phyloP scores from a whole-genome alignment of 371 early-diverging fungal genomes.

The Lichtheimia ornata region DNA sequence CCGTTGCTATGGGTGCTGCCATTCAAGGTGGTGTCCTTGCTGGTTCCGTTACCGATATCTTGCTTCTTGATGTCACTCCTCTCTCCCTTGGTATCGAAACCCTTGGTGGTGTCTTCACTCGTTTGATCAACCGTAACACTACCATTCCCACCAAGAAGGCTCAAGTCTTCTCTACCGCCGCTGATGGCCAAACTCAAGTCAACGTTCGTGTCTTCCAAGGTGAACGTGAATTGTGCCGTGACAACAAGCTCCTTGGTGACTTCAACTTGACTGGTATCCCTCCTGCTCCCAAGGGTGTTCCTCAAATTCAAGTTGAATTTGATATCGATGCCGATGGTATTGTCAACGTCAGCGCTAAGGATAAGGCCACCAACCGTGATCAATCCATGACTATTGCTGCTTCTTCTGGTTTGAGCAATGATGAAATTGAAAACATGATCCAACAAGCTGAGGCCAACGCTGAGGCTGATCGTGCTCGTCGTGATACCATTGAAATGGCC shows the following conservation, averaged over 20 bases:
- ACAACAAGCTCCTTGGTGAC: conserved; percentile 98
- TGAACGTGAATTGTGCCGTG: conserved; percentile 95
- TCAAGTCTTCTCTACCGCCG: conserved; percentile 99
- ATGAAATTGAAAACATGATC: conserved; percentile 98
- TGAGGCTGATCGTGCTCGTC: conserved; percentile 90
- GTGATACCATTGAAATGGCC: conserved; percentile 91
- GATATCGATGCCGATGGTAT: conserved; percentile 99
- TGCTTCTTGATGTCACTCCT: conserved; percentile 97
- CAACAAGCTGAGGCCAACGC: conserved; percentile 89
- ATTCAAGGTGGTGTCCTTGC: conserved; percentile 98
- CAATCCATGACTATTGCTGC: conserved; percentile 97
- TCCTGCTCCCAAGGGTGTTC: conserved; percentile 92
- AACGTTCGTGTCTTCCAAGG: conserved; percentile 99
- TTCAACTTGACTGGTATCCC: conserved; percentile 91
- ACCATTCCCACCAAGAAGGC: conserved; percentile 99
- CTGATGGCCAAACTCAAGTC: conserved; percentile 98
- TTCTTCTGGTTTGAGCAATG: conserved; percentile 93
- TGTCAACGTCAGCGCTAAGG: conserved; percentile 97
- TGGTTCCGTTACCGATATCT: conserved; percentile 93
- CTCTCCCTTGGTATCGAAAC: no score
- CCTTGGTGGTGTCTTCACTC: conserved; percentile 96
- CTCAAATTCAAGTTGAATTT: conserved; percentile 95
- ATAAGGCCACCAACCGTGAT: conserved; percentile 94
- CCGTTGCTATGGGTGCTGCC: conserved; percentile 99
- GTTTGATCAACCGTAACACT: conserved; percentile 97